These are phyloP conservation scores for Daldinia eschscholtzii DNA, from an alignment of 2,329 filamentous ascomycete genomes.

Conservation along the genomic window DNA sequence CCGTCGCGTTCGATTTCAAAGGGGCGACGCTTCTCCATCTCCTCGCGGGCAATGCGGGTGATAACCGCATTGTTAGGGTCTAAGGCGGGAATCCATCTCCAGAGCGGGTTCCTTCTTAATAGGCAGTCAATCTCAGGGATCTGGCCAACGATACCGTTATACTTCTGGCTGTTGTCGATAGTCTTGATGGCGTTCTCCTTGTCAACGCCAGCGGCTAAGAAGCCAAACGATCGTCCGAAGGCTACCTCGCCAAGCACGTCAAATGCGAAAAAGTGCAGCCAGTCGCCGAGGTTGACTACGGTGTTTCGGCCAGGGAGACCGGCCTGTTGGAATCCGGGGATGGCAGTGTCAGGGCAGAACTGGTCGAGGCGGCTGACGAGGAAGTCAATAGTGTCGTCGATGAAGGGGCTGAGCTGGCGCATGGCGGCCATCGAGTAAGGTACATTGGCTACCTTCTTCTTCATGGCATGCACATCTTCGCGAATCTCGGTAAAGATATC, in stretches of 20 bases:
- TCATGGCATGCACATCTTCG: slow-evolving; percentile 66
- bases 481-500: slow-evolving; percentile 70
- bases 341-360: slow-evolving; percentile 51
- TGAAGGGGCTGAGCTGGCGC: slow-evolving; percentile 64
- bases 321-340: slow-evolving; percentile 35
- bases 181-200: slow-evolving; percentile 65
- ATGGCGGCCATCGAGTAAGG: slow-evolving; percentile 67
- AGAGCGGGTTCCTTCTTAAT: slow-evolving; percentile 64
- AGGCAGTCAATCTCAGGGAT: slow-evolving; percentile 63
- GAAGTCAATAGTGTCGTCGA: slow-evolving; percentile 64
- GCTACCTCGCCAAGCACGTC: slow-evolving; percentile 66
- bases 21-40: slow-evolving; percentile 61
- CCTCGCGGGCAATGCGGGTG: slow-evolving; percentile 65
- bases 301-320: slow-evolving; percentile 37
- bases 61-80: slow-evolving; percentile 61
- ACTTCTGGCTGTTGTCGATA: slow-evolving; percentile 65
- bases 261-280: slow-evolving; percentile 60
- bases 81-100: slow-evolving; percentile 56
- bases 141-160: slow-evolving; percentile 66
- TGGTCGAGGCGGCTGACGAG: slow-evolving; percentile 59
- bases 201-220: slow-evolving; percentile 63
- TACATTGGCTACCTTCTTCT: slow-evolving; percentile 66
- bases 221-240: slow-evolving; percentile 66
- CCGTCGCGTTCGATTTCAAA: slow-evolving; percentile 62
- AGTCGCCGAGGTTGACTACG: slow-evolving; percentile 62